Conservation (phyloP, 148 eudicot species). For the Fagopyrum homotropicum region DNA sequence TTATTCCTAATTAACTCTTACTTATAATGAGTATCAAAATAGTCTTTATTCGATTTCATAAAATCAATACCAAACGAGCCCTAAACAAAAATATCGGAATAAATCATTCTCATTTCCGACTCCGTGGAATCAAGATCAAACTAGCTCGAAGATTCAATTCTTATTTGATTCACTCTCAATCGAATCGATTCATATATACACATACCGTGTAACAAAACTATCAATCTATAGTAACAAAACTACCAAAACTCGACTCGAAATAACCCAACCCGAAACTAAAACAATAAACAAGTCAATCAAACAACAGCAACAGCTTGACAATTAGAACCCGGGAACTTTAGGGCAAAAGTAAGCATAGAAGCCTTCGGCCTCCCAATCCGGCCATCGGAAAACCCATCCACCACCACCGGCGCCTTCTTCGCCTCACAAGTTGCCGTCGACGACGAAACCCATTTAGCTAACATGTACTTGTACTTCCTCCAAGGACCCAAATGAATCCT, state of each 20-base stretch:
- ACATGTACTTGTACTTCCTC: conserved; percentile 29
- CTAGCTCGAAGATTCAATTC: too few relatives aligned
- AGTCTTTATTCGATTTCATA: too few relatives aligned
- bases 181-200: neutral
- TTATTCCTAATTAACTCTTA: too few relatives aligned
- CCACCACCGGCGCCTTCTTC: neutral
- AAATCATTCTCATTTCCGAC: too few relatives aligned
- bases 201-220: neutral
- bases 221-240: neutral
- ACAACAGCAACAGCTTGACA: conserved; percentile 10
- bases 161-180: neutral
- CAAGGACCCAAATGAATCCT: conserved; percentile 36
- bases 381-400: neutral
- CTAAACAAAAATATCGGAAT: too few relatives aligned
- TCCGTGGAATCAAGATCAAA: too few relatives aligned
- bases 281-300: neutral
- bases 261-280: neutral
- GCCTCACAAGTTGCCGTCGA: neutral
- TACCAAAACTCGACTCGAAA: neutral
- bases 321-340: neutral
- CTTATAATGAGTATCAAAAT: too few relatives aligned
- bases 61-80: too few relatives aligned
- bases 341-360: conserved; percentile 12
- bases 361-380: neutral
- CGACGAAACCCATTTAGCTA: conserved; percentile 4